These are phyloP conservation scores for Globisporangium iwayamae DNA, from an alignment of 352 stramenopile species.

Conservation along the genomic window DNA sequence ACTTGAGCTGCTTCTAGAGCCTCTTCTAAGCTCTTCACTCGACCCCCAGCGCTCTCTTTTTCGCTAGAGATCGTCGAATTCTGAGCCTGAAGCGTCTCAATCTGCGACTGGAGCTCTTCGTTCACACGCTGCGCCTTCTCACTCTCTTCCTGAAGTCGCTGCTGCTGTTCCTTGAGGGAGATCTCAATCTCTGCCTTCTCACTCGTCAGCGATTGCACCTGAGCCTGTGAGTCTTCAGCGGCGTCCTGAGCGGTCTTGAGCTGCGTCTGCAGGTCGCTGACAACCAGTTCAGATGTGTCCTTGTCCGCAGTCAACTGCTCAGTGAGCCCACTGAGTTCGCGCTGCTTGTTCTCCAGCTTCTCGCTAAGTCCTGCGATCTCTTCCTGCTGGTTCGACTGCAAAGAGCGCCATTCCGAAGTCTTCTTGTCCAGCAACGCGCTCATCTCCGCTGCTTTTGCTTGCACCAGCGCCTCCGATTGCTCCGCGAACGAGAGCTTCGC, in stretches of 20 bases:
- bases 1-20: background rate
- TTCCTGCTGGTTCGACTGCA: constrained; percentile 23
- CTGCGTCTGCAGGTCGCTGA: constrained; percentile 9
- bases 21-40: background rate
- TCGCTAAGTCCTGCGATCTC: constrained; percentile 1
- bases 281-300: constrained; percentile 16
- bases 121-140: background rate
- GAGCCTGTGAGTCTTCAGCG: constrained; percentile 13
- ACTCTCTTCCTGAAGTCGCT: constrained; percentile 9
- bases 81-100: constrained; percentile 1
- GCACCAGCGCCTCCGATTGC: background rate
- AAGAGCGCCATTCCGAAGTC: background rate
- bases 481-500: constrained; percentile 4
- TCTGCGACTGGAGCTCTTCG: constrained; percentile 3
- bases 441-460: constrained; percentile 7
- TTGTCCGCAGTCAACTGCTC: constrained; percentile 14
- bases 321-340: constrained; percentile 13
- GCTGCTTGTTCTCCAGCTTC: constrained; percentile 3
- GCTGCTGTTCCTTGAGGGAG: constrained; percentile 4
- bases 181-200: constrained; percentile 4
- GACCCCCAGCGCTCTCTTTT: constrained; percentile 4
- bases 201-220: constrained; percentile 18
- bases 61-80: constrained; percentile 5
- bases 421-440: constrained; percentile 5
- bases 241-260: constrained; percentile 14